Base-by-base conservation (phyloP, 2,329 filamentous ascomycete genomes). In the Ophiostoma sp. region DNA sequence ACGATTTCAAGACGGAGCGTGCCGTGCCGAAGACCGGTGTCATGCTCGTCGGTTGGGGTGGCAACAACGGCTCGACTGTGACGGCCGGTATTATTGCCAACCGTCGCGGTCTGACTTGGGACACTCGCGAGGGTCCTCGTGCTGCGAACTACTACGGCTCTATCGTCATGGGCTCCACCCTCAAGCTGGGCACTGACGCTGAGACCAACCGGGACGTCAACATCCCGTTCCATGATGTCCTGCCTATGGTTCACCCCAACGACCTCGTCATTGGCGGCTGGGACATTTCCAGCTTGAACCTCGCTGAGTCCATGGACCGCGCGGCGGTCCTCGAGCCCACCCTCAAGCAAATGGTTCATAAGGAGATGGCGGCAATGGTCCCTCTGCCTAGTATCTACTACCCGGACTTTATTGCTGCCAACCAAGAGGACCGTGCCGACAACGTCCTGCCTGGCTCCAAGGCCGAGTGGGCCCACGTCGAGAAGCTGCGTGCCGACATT, bases 11-110 rank as follows among this genome's bases (percentile, higher is more conserved):
- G 88, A 93, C 96, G 80, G 92, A 97, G 82, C 94, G 95, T 82
- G 93, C 93, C 84, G 89, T 98, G 74, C 94, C 94, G 84, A 97
- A 95, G 88, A 89, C 94, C 78, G 96, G 96, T 81, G 89, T 98
- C 86, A 98, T 99, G 96, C 89, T 99, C 77, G 95, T 99, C 78
- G 96, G 96, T 76, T 95, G 92, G 90, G 96, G 96, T 84, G 96
- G 96, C 80, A 99, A 99, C 90, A 99, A 99, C 82, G 96, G 96
- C 77, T 94, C 94, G 77, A 99, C 96, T 74, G 94, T 99, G 76
- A 98, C 96, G 74, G 96, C 96, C 75, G 96, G 95, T 82, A 97
- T 99, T 84, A 89, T 99, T 81, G 96, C 95, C 84, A 99, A 99
- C 85, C 93, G 93, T 81, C 93, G 91, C 78, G 88, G 90, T 74